Evolutionary conservation across 2,329 filamentous ascomycete species (phyloP).

Genomic region (Diaporthe ilicicola): DNA sequence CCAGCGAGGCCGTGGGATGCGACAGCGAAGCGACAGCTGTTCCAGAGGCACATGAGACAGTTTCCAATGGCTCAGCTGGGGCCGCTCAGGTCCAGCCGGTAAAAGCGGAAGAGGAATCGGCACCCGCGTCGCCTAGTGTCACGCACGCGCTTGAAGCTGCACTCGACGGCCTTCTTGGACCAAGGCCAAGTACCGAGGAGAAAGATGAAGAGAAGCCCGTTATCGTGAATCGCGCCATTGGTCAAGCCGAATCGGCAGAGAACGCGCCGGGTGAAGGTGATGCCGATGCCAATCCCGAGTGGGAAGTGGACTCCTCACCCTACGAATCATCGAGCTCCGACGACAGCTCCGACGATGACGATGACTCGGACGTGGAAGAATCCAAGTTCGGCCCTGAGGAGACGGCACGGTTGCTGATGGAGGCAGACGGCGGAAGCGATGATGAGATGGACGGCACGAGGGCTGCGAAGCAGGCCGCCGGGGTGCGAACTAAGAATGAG

Average conservation of each 20-base stretch:
- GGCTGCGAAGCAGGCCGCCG: constrained; percentile 52
- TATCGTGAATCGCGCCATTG: neutral
- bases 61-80: neutral
- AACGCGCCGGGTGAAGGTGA: neutral
- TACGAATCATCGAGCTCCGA: constrained; percentile 74
- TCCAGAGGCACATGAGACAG: neutral
- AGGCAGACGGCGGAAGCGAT: constrained; percentile 80
- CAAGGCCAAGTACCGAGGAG: neutral
- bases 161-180: constrained; percentile 35
- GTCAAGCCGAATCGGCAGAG: neutral
- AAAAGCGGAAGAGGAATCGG: neutral
- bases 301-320: constrained; percentile 83
- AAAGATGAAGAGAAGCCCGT: neutral
- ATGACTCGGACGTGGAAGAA: constrained; percentile 72
- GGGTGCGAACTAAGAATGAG: constrained; percentile 86
- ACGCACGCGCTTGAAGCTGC: constrained; percentile 40
- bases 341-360: constrained; percentile 65
- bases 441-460: constrained; percentile 71
- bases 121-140: constrained; percentile 31
- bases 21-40: neutral
- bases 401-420: constrained; percentile 85
- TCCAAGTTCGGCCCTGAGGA: constrained; percentile 76
- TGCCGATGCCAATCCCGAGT: constrained; percentile 69
- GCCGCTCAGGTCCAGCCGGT: neutral
- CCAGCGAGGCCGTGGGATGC: neutral